These are phyloP conservation scores for Psilocybe tampanensis DNA, from an alignment of 768 basidiomycete genomes.

Conservation along the genomic window DNA sequence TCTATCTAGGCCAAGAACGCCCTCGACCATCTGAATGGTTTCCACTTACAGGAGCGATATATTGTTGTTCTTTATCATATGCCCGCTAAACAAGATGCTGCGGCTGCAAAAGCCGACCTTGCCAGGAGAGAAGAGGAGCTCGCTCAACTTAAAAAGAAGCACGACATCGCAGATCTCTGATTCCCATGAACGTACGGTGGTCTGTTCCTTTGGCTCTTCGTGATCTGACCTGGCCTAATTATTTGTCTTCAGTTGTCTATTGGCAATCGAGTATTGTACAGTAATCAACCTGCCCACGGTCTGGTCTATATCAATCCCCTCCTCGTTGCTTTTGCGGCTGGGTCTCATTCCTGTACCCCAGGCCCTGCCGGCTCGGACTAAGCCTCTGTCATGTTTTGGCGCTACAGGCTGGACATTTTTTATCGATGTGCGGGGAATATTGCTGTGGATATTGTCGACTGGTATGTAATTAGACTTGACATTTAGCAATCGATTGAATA, in stretches of 20 bases:
- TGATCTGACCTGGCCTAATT: too few relatives aligned
- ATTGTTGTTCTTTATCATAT: slow-evolving; percentile 98
- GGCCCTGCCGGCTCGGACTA: not conserved
- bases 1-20: slow-evolving; percentile 86
- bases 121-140: slow-evolving; percentile 91
- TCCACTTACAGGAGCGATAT: slow-evolving; percentile 97
- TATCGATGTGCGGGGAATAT: slow-evolving; percentile 67
- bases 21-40: slow-evolving; percentile 94
- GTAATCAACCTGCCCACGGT: not conserved
- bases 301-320: slow-evolving; percentile 13
- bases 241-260: not conserved
- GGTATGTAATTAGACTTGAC: slow-evolving; percentile 24
- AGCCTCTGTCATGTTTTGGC: slow-evolving; percentile 8
- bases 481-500: slow-evolving; percentile 5
- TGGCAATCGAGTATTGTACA: slow-evolving; percentile 7
- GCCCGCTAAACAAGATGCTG: slow-evolving; percentile 95
- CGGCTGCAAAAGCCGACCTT: slow-evolving; percentile 90
- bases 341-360: slow-evolving; percentile 16
- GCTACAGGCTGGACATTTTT: slow-evolving; percentile 55
- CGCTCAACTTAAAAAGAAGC: slow-evolving; percentile 81
- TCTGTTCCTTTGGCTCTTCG: not conserved
- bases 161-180: slow-evolving; percentile 80
- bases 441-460: slow-evolving; percentile 69
- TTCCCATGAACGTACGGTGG: not conserved
- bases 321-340: slow-evolving; percentile 14